Conservation (phyloP, 75 land plant genomes). For the Chamaecyparis obtusa region DNA sequence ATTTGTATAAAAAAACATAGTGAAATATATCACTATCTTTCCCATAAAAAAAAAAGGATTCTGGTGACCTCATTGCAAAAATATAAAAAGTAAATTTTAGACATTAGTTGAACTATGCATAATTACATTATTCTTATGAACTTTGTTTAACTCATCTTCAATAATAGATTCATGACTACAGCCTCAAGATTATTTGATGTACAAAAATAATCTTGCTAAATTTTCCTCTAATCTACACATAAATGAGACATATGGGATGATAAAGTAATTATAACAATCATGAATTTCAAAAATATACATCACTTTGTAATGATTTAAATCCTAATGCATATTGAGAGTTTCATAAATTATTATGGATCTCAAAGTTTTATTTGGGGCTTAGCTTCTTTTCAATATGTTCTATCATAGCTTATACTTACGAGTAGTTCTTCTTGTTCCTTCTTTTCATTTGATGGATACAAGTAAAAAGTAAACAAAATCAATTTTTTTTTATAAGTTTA, state of each 20-base stretch:
- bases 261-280: neutral
- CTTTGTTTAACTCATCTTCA: neutral
- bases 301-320: too few relatives aligned
- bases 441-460: too few relatives aligned
- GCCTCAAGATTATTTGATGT: neutral
- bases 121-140: neutral
- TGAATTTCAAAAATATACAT: too few relatives aligned
- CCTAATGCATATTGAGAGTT: too few relatives aligned
- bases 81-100: neutral
- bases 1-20: too few relatives aligned
- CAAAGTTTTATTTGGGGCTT: neutral
- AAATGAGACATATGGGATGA: neutral
- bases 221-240: neutral
- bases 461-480: too few relatives aligned
- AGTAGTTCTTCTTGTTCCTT: too few relatives aligned
- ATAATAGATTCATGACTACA: neutral
- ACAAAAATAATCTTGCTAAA: too few relatives aligned
- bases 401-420: neutral
- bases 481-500: too few relatives aligned
- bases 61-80: neutral
- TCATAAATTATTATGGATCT: too few relatives aligned
- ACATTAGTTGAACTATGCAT: neutral
- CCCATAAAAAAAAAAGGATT: neutral
- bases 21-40: too few relatives aligned
- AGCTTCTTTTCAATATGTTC: neutral